Percentiles rank a stretch among this genome's conserved stretches.
These are phyloP conservation scores for Dentipellis fragilis DNA, from an alignment of 768 basidiomycete species.

Conservation along the genomic window DNA sequence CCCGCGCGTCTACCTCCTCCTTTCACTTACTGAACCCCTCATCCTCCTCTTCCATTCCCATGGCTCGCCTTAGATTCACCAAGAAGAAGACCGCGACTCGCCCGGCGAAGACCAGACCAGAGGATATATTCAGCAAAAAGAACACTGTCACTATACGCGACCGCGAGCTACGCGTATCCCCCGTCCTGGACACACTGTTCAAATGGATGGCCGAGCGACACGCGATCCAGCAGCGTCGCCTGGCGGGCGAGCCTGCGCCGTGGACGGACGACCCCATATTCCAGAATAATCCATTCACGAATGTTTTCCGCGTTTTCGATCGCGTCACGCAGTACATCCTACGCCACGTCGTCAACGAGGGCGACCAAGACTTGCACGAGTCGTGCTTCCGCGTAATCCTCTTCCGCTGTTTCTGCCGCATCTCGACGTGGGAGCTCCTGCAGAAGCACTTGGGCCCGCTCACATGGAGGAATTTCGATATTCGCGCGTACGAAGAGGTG, in stretches of 20 bases:
- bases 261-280: slow-evolving; percentile 66
- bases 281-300: slow-evolving; percentile 51
- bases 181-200: slow-evolving; percentile 22
- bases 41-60: too few species aligned
- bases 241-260: slow-evolving; percentile 19
- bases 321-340: slow-evolving; percentile 62
- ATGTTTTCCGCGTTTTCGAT: slow-evolving; percentile 68
- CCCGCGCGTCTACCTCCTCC: too few species aligned
- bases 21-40: too few species aligned
- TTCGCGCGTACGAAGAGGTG: slow-evolving; percentile 40
- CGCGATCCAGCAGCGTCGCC: slow-evolving; percentile 18
- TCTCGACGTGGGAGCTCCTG: slow-evolving; percentile 63
- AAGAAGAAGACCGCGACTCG: too few species aligned
- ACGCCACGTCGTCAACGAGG: slow-evolving; percentile 57
- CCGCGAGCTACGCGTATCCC: slow-evolving; percentile 14
- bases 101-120: too few species aligned
- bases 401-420: slow-evolving; percentile 63
- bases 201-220: slow-evolving; percentile 23
- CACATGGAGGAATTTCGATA: slow-evolving; percentile 51
- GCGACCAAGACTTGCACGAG: slow-evolving; percentile 49
- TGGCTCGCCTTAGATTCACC: too few species aligned
- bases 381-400: slow-evolving; percentile 62
- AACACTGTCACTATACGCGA: slow-evolving; percentile 13
- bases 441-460: slow-evolving; percentile 40
- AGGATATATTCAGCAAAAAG: too few species aligned